Evolutionary conservation across 116 monocot species (phyloP).

Genomic region (Papilionanthe hybrid): DNA sequence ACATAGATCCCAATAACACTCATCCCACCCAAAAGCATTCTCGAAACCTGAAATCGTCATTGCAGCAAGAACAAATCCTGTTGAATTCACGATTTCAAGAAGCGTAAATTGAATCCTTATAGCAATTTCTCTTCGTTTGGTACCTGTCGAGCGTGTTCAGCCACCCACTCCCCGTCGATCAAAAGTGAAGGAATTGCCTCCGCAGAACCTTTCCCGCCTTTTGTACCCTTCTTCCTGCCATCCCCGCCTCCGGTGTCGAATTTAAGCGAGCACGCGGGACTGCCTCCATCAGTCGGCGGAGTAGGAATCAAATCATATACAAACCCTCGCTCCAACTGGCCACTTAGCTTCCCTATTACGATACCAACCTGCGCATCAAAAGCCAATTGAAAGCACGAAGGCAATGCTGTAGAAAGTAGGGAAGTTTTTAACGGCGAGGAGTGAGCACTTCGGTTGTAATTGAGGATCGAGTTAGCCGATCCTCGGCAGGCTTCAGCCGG

Average conservation of each 20-base stretch:
- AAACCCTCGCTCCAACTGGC: conserved; percentile 46
- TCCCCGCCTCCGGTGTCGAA: conserved; percentile 23
- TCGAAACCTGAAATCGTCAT: conserved; percentile 46
- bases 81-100: too few species aligned
- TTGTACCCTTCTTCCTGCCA: conserved; percentile 39
- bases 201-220: conserved; percentile 26
- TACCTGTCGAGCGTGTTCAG: conserved; percentile 92
- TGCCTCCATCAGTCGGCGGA: conserved; percentile 73
- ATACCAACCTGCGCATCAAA: conserved; percentile 60
- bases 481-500: conserved; percentile 52
- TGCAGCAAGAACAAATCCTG: neutral
- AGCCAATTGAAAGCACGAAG: neutral
- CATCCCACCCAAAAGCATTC: conserved; percentile 91
- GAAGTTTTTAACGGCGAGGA: neutral
- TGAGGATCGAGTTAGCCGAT: conserved; percentile 44
- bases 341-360: conserved; percentile 63
- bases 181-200: conserved; percentile 30
- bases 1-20: conserved; percentile 73
- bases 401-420: neutral
- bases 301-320: conserved; percentile 82
- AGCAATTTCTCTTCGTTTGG: neutral
- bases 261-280: conserved; percentile 44
- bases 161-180: conserved; percentile 90
- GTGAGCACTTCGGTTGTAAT: conserved; percentile 12
- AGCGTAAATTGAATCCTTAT: neutral